Evolutionary conservation across 2,329 filamentous ascomycete genomes (phyloP).

Genomic region (Cladosporium austrohemisphaericum): DNA sequence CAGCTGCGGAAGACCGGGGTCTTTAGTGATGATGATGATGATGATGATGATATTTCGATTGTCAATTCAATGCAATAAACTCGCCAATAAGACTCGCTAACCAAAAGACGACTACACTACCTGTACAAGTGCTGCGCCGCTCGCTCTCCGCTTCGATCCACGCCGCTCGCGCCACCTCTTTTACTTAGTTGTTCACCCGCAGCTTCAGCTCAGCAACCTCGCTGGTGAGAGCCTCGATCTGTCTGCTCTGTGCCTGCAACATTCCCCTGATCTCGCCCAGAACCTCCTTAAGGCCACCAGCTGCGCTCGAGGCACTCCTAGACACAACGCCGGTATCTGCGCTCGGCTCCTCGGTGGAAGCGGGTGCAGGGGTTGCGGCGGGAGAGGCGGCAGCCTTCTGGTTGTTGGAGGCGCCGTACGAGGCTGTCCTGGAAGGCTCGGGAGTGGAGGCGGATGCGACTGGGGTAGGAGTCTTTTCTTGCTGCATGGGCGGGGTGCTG

Average conservation of each 20-base stretch:
- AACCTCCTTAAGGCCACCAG: constrained; percentile 59
- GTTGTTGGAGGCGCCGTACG: constrained; percentile 3
- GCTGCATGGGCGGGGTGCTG: constrained; percentile 30
- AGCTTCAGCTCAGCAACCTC: constrained; percentile 81
- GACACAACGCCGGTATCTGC: constrained; percentile 30
- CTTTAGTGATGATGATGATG: too few species aligned
- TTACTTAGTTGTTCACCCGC: constrained; percentile 32
- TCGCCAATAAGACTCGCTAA: constrained; percentile 11
- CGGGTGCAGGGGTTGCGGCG: background rate
- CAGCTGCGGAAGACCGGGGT: too few species aligned
- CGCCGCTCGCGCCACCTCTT: too few species aligned
- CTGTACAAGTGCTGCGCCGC: constrained; percentile 8
- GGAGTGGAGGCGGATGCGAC: constrained; percentile 27
- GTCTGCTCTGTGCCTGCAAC: constrained; percentile 71
- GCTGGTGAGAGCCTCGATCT: constrained; percentile 72
- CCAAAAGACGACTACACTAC: background rate
- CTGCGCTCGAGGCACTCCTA: constrained; percentile 41
- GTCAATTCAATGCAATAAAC: background rate
- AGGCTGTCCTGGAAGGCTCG: constrained; percentile 19
- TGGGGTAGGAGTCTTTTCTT: constrained; percentile 13
- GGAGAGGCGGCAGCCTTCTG: background rate
- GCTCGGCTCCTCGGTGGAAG: constrained; percentile 6
- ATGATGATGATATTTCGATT: too few species aligned
- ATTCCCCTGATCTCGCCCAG: constrained; percentile 74
- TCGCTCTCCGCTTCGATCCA: background rate